Evolutionary conservation across 495 filamentous ascomycete species (phyloP), one percentile per base, ranked within the genome.

Genomic region (Neohortaea acidophila): DNA sequence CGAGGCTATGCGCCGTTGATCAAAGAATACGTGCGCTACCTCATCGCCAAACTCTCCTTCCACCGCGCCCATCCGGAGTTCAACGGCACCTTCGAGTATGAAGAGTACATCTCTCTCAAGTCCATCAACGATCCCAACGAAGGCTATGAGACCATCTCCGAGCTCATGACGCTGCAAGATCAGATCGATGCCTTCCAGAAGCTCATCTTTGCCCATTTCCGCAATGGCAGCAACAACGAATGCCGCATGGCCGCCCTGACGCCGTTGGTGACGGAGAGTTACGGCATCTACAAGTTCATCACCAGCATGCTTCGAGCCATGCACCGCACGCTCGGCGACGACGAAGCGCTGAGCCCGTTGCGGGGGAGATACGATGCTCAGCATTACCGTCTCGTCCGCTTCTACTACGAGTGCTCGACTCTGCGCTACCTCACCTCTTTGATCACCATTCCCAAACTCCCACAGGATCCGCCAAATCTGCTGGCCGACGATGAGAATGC

Each of bases 331-430:
- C 92, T 89, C 17, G 86, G 91, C 30, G 89, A 96, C 50, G 79
- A 89, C 49, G 89, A 94, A 47, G 91, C 87, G n/a, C 66, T 97
- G 14, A 80, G 84, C 44, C 89, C 86, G 1, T 69, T 97, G 2
- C 74, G 87, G 33, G 68, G 71, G 39, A 70, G 86, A 49, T 97
- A 96, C 51, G 79, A 96, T 57, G 81, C 85, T 18, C 91, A 96
- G 50, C 89, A 96, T 58, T 80, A 94, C 61, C 81, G 89, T 18
- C 70, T 97, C 13, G 79, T 94, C 48, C 86, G 89, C 47, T 97
- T 94, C 61, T 97, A 96, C 61, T 96, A 94, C 58, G 89, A 97
- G 62, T 97, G 89, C 62, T 94, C 87, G 4, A 96, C 94, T 58
- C 63, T 97, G 41, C 79, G 87, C 38, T 97, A 97, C 53, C 69